phyloP scores from a whole-genome alignment of 495 filamentous ascomycete genomes.

The Neurospora sp. region DNA sequence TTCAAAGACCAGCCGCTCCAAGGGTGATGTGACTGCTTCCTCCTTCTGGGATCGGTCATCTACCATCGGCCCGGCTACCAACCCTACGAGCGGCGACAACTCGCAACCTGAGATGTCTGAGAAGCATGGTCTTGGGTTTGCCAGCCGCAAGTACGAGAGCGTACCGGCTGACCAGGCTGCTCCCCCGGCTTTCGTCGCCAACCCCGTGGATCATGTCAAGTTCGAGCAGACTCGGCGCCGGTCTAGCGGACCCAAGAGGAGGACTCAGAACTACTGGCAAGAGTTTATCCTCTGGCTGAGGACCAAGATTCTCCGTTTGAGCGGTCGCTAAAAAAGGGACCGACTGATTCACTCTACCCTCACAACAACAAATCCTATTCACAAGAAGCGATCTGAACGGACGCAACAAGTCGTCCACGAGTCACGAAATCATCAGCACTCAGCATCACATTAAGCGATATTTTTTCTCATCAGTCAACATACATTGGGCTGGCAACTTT shows the following conservation, averaged over 20 bases:
- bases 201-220: slow-evolving; percentile 20
- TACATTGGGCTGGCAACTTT: neutral
- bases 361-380: neutral
- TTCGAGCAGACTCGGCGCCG: slow-evolving; percentile 25
- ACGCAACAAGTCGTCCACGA: neutral
- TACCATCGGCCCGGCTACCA: slow-evolving; percentile 4
- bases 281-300: slow-evolving; percentile 46
- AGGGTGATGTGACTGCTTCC: neutral
- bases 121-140: slow-evolving; percentile 22
- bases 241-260: slow-evolving; percentile 37
- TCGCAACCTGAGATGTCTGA: slow-evolving; percentile 5
- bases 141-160: slow-evolving; percentile 35
- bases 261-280: slow-evolving; percentile 43
- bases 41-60: neutral
- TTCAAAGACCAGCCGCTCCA: neutral
- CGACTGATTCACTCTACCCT: neutral
- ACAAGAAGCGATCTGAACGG: neutral
- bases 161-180: slow-evolving; percentile 21
- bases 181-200: slow-evolving; percentile 12
- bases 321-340: slow-evolving; percentile 12
- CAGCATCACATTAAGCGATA: neutral
- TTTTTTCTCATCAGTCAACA: neutral
- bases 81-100: neutral
- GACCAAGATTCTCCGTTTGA: slow-evolving; percentile 37
- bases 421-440: neutral